Percentiles rank a stretch among this genome's conserved stretches.
Evolutionary conservation across 345 rosid genomes (phyloP).

Genomic region (Dimocarpus longan): DNA sequence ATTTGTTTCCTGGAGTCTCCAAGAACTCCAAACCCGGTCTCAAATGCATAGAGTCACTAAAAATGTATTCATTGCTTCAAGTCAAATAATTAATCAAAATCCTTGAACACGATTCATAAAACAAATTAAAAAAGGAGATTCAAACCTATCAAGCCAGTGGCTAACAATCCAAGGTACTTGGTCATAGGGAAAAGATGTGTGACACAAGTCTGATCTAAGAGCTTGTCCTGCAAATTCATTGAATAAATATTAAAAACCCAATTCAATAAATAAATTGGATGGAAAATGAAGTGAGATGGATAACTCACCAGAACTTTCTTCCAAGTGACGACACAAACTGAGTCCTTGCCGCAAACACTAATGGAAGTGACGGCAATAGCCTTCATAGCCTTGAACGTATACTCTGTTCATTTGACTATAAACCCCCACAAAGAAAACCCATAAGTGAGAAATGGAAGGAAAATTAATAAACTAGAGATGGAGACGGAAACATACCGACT

Average conservation of each 20-base stretch:
- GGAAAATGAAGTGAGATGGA: not conserved
- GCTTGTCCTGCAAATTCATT: conserved; percentile 79
- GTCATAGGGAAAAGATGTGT: conserved; percentile 89
- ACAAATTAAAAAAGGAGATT: not conserved
- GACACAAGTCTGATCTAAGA: conserved; percentile 91
- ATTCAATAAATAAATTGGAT: not conserved
- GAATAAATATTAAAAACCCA: conserved; percentile 29
- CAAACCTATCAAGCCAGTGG: conserved; percentile 94
- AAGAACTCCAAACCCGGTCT: not conserved
- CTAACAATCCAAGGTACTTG: conserved; percentile 82
- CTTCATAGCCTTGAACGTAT: conserved; percentile 97
- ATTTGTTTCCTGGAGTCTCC: not conserved
- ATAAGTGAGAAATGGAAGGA: not conserved
- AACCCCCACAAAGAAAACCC: not conserved
- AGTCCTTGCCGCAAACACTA: conserved; percentile 94
- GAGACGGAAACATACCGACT: conserved; percentile 51
- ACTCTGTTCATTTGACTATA: conserved; percentile 46
- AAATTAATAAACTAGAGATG: not conserved
- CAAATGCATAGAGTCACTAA: not conserved
- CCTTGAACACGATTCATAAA: not conserved
- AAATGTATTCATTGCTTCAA: not conserved
- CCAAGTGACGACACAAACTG: conserved; percentile 94
- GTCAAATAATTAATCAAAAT: not conserved
- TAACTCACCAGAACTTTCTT: conserved; percentile 94
- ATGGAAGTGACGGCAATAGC: conserved; percentile 91